A percentile compares a stretch with the other conserved stretches of the same genome.
Evolutionary conservation across 306 rosid species (phyloP).

Genomic region (Alnus rubra): DNA sequence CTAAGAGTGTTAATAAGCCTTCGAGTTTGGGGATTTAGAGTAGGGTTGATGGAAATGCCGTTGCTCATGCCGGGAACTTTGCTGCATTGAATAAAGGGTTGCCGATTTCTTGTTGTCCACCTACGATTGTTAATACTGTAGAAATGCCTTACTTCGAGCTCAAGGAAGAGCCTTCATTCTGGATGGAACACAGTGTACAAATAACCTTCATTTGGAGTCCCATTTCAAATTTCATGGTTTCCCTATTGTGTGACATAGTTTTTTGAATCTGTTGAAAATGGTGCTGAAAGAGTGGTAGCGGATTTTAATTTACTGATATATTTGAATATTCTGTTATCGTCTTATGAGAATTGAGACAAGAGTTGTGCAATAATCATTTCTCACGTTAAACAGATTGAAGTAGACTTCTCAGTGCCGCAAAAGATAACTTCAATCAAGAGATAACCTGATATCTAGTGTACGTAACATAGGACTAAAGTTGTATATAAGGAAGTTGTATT

Average conservation of each 20-base stretch:
- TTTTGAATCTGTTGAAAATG: not conserved
- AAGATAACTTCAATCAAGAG: too few species aligned
- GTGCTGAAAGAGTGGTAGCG: too few species aligned
- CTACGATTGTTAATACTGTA: slow-evolving; percentile 65
- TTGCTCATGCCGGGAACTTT: slow-evolving; percentile 57
- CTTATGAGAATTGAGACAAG: not conserved
- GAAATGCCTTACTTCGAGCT: slow-evolving; percentile 98
- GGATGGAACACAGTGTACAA: slow-evolving; percentile 98
- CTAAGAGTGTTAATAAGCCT: slow-evolving; percentile 80
- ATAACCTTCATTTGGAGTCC: slow-evolving; percentile 33
- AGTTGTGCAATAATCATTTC: too few species aligned
- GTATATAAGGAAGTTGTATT: too few species aligned
- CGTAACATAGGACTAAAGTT: too few species aligned
- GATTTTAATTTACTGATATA: not conserved
- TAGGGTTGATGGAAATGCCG: slow-evolving; percentile 63
- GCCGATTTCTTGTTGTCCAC: slow-evolving; percentile 46
- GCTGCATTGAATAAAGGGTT: slow-evolving; percentile 73
- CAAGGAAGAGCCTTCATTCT: slow-evolving; percentile 87
- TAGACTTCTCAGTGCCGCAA: too few species aligned
- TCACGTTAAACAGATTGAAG: too few species aligned
- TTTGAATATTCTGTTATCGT: not conserved
- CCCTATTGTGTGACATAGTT: not conserved
- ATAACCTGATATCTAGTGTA: too few species aligned
- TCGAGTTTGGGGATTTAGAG: slow-evolving; percentile 55
- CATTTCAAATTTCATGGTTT: not conserved